These are phyloP conservation scores for Hypoxylon sp. DNA, from an alignment of 2,329 filamentous ascomycete species.

Conservation along the genomic window DNA sequence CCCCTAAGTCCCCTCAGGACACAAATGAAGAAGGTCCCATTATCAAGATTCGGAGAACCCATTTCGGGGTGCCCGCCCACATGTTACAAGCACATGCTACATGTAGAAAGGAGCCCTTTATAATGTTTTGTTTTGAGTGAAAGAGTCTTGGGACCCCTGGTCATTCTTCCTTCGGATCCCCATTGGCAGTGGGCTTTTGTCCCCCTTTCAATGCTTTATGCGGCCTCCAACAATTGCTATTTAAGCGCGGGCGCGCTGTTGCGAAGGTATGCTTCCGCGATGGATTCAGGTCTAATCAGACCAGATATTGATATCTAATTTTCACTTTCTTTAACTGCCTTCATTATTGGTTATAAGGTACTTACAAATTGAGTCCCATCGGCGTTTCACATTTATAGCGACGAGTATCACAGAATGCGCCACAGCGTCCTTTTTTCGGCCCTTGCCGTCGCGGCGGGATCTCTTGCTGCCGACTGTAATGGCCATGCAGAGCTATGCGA, in stretches of 20 bases:
- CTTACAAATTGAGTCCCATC: conserved; percentile 2
- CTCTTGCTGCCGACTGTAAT: conserved; percentile 63
- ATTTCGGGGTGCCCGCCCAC: conserved; percentile 34
- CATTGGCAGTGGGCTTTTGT: conserved; percentile 22
- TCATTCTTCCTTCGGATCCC: conserved; percentile 32
- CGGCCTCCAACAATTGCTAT: conserved; percentile 14
- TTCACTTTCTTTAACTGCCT: conserved; percentile 19
- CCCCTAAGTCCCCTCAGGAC: conserved; percentile 26
- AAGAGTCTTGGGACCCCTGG: conserved; percentile 37
- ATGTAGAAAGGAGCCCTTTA: conserved; percentile 18
- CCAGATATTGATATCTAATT: conserved; percentile 2
- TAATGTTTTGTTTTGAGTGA: conserved; percentile 28
- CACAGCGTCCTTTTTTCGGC: conserved; percentile 29
- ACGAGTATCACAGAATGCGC: conserved; percentile 39
- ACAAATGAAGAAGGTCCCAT: conserved; percentile 40
- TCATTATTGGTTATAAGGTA: not conserved
- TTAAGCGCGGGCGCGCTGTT: conserved; percentile 22
- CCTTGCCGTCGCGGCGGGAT: conserved; percentile 44
- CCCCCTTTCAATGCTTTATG: conserved; percentile 17
- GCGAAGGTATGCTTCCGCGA: conserved; percentile 17
- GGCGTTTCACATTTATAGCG: not conserved
- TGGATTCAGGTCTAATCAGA: conserved; percentile 21
- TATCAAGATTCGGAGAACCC: not conserved
- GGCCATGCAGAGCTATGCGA: conserved; percentile 68
- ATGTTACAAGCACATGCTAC: conserved; percentile 36